Base-by-base conservation (phyloP, 2,329 filamentous ascomycete species). In the Cercospora citrullina region DNA sequence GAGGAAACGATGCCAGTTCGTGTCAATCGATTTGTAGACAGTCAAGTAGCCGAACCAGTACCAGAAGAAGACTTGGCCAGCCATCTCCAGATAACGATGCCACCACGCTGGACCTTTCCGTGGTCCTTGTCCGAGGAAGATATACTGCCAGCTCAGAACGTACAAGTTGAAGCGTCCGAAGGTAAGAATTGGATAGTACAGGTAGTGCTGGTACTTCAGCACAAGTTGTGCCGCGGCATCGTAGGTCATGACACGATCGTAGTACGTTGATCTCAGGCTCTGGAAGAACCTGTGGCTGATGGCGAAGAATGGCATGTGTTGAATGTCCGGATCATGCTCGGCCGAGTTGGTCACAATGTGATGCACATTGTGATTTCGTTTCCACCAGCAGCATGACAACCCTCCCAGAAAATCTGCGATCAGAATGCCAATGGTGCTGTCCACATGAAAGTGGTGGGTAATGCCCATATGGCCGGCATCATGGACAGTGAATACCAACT, bases 391-490 rank as follows among this genome's bases (percentile, higher is more conserved):
- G 64, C 97, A 82, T 28, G 93, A 97, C 36, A 99, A 81, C 0
- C 95, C 95, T 42, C 95, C 95, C 21, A 95, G 82, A 74, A 91
- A 98, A 78, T 97, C 91, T 63, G 94, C 93, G 75, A 97, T 91
- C 71, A 96, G 81, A 76, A 98, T 97, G 60, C 93, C 94, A 70
- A 99, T 92, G 60, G 91, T 84, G 1, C 90, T 91, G 79, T 99
- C 95, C 42, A 88, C 81, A 60, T 91, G 89, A 78, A 94, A 98
- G 77, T 90, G 85, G 80, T 98, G 94, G 2, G 95, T 99, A 74
- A 99, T 97, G 72, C 92, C 95, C 91, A 97, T 96, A 80, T 99
- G 95, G 6, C 93, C 94, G 61, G 94, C 92, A 83, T 99, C 95
- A 79, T 99, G 95, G 69, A 92, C 95, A 1, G 90, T 90, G 77